Base-by-base conservation (phyloP, 2,329 filamentous ascomycete genomes). In the Cladosporium sp. region DNA sequence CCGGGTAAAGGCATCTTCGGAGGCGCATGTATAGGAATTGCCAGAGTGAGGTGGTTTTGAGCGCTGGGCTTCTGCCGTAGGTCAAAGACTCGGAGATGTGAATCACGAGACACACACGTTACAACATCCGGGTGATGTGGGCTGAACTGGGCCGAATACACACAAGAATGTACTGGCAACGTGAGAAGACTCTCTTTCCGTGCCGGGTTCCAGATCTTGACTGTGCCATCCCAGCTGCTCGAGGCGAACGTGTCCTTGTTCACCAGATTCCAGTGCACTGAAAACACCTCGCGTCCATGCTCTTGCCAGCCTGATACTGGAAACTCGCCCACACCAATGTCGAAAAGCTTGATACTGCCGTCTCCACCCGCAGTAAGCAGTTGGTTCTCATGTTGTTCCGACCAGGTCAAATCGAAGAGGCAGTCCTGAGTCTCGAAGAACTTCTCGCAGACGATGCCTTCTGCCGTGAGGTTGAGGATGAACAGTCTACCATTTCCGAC, bases 401-500 rank as follows among this genome's bases (percentile, higher is more conserved):
- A 96, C 92, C 94, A 97, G 25, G 92, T 84, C 55, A 94, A 81
- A 76, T 99, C 94, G 75, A 96, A 99, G 64, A 97, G 88, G 45
- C 92, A 90, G 74, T 99, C 94, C 78, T 97, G 95, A 11, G 94
- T 99, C 70, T 97, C 93, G 78, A 93, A 99, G 71, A 84, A 88
- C 80, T 94, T 95, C 73, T 95, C 87, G 51, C 91, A 84, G 56
- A 89, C 85, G 59, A 97, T 88, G 9, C 94, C 94, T 61, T 89
- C 85, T 0, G 90, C 82, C 3, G 91, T 95, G 64, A 99, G 77
- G 30, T 88, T 88, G 25, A 97, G 81, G 59, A 93, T 86, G 71
- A 90, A 97, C 1, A 97, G 77, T 43, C 92, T 86, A 11, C 94
- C 94, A 78, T 99, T 99, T 50, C 94, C 94, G 37, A 99, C 93